Base-by-base conservation (phyloP, 345 rosid genomes). In the Combretum micranthum region DNA sequence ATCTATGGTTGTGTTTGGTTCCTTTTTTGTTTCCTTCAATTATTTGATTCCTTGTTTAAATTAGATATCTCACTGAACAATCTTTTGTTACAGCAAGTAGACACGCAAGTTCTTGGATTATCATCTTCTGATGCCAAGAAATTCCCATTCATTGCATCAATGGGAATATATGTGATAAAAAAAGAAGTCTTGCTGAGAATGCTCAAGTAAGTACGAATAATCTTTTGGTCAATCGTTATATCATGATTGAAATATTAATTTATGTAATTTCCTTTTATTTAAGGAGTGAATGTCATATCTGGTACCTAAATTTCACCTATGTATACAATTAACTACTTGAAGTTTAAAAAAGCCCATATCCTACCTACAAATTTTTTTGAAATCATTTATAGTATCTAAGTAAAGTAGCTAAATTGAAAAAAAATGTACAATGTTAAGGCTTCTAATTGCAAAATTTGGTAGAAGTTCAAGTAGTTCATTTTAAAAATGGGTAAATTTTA, bases 111-210 rank as follows among this genome's bases (percentile, higher is more conserved):
- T 73, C 65, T 77, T 6, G 94, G 96, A 62, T 70, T 90, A 61
- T 70, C 86, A 20, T 65, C 62, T 65, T 55, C 80, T 57, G 89
- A 90, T 51, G 86, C 87, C 47, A 62, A 6, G 44, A 78, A 71
- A 47, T 68, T 64, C 47, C 91, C 87, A 2, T 85, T 80, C 69
- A 80, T 87, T 64, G 96, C 97, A 53, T 90, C 96, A 45, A 90
- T 90, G 96, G 97, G 94, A 59, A 75, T 87, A 59, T 90, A 87
- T 68, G 52, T 83, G 69, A 87, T 90, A 73, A 87, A 75, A 74
- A 83, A 84, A 20, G 87, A 90, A 32, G 79, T 83, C 52, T 72
- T 90, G 56, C 54, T 82, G 18, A 80, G 82, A 53, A 84, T 90
- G 69, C 75, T 87, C 44, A 85, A 83, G 82, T 67, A 69, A 58